A percentile compares a stretch with the other conserved stretches of the same genome.
phyloP scores from a whole-genome alignment of 495 filamentous ascomycete genomes.

The Jackrogersella multiformis region DNA sequence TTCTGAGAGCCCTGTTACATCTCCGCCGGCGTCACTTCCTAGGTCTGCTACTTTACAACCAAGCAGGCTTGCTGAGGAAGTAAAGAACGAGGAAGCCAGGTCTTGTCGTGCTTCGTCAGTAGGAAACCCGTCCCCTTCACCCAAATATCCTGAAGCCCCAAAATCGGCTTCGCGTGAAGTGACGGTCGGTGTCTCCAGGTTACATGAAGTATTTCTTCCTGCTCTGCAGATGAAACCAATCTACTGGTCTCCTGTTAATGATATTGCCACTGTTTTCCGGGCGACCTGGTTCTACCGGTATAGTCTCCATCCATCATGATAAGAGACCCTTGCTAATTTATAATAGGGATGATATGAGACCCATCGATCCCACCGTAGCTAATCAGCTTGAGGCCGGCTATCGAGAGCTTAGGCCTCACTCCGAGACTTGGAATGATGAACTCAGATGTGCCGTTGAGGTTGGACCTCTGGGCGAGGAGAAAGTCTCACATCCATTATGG shows the following conservation, averaged over 20 bases:
- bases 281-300: conserved; percentile 95
- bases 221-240: conserved; percentile 88
- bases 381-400: conserved; percentile 94
- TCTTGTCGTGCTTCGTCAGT: conserved; percentile 20
- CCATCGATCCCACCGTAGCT: conserved; percentile 86
- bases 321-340: conserved; percentile 20
- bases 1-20: conserved; percentile 31
- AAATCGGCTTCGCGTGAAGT: conserved; percentile 58
- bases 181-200: conserved; percentile 78
- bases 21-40: conserved; percentile 42
- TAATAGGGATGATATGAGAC: conserved; percentile 79
- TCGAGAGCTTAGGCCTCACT: conserved; percentile 85
- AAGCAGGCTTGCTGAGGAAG: conserved; percentile 23
- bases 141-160: conserved; percentile 7
- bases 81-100: conserved; percentile 9
- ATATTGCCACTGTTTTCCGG: conserved; percentile 81
- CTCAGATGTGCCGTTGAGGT: conserved; percentile 90
- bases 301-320: not conserved
- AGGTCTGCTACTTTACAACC: conserved; percentile 27
- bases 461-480: conserved; percentile 88
- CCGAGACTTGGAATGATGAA: conserved; percentile 92
- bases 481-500: conserved; percentile 85
- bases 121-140: conserved; percentile 6
- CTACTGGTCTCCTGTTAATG: conserved; percentile 96
- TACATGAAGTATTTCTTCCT: conserved; percentile 69